Base-by-base conservation (phyloP, 2,329 filamentous ascomycete species). In the Calonectria leucothoes region DNA sequence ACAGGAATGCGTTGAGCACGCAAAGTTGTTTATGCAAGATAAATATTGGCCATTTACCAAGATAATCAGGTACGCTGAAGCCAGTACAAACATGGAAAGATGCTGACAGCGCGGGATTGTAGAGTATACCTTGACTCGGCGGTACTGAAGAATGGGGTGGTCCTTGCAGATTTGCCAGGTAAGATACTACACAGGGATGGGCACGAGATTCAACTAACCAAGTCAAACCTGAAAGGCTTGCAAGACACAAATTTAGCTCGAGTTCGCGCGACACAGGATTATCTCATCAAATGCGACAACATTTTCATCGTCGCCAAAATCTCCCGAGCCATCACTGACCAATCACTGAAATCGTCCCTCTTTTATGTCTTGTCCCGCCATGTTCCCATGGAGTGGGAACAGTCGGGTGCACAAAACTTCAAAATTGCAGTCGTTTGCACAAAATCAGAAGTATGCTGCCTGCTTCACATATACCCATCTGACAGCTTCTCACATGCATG, bases 21-120 rank as follows among this genome's bases (percentile, higher is more conserved):
- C 80, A 2, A 81, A 74, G 12, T n/a, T 78, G 1, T 84, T 84
- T 55, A 84, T 82, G 80, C 57, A 80, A 49, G 80, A 83, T 67
- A 77, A 74, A 23, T 79, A 81, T 49, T 85, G 82, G 83, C 83
- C 83, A 7, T 84, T 84, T 33, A 84, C 82, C 0, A 84, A 84
- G 71, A 79, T 83, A 10, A 83, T 84, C 20, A 81, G 81, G 83
- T 82, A 77, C 68, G 76, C 6, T 14, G 11, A 27, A 11, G 6
- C 3, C 37, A 8, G 14, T 33, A 6, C 25, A 14, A 14, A 3
- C 1, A 14, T 29, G 17, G 4, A 4, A 10, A 15, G 0, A 10
- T 4, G 7, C 2, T 55, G n/a, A 55, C 39, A 65, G 3, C 1
- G 27, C 3, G 12, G 6, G 33, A 6, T 10, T 59, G 8, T 31